Evolutionary conservation across 2,329 filamentous ascomycete genomes (phyloP).

Genomic region (Arachnomyces sp.): DNA sequence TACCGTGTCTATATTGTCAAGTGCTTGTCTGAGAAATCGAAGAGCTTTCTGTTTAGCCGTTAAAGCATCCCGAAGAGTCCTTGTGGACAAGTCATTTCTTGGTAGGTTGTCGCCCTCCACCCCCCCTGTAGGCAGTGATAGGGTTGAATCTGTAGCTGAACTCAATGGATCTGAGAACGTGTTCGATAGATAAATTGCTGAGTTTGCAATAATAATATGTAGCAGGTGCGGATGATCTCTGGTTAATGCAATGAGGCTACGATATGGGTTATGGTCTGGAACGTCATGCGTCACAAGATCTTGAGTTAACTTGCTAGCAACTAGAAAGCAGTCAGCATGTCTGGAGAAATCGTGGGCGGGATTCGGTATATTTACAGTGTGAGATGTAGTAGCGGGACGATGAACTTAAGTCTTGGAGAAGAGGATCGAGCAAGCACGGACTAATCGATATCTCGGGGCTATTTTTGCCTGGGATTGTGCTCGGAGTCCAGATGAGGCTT

Average conservation of each 20-base stretch:
- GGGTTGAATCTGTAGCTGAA: neutral
- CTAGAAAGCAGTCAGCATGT: too few relatives aligned
- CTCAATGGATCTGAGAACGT: neutral
- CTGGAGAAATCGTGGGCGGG: too few relatives aligned
- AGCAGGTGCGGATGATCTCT: slow-evolving; percentile 5
- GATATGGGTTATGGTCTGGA: slow-evolving; percentile 6
- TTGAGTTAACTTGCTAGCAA: neutral
- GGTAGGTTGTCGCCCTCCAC: neutral
- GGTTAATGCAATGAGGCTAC: slow-evolving; percentile 4
- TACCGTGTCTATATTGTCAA: slow-evolving; percentile 21
- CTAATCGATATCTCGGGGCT: too few relatives aligned
- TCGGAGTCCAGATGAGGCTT: too few relatives aligned
- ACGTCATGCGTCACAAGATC: slow-evolving; percentile 6
- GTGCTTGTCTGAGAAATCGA: slow-evolving; percentile 31
- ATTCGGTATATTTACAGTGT: slow-evolving; percentile 30
- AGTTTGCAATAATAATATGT: slow-evolving; percentile 4
- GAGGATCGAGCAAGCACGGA: slow-evolving; percentile 29
- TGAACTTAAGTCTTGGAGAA: slow-evolving; percentile 39
- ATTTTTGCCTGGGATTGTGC: too few relatives aligned
- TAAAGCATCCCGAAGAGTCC: slow-evolving; percentile 3
- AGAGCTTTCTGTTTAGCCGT: slow-evolving; percentile 34
- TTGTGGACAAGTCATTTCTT: neutral
- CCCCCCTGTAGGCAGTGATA: neutral
- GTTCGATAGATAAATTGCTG: slow-evolving; percentile 7
- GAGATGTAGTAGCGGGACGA: slow-evolving; percentile 41